Evolutionary conservation across 306 rosid genomes (phyloP).

Genomic region (Morella rubra): DNA sequence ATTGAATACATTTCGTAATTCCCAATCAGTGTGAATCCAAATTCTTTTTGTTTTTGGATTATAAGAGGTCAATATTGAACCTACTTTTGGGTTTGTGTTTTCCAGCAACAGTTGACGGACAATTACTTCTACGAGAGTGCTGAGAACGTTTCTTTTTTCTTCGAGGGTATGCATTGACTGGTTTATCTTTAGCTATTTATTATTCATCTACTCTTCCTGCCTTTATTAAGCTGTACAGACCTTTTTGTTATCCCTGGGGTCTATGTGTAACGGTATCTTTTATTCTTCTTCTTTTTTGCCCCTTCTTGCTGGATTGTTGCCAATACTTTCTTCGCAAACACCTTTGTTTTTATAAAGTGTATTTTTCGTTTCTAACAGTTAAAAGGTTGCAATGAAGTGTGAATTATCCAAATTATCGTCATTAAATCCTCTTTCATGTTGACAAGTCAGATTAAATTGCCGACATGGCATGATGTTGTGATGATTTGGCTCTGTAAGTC

Average conservation of each 20-base stretch:
- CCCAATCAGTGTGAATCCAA: neutral
- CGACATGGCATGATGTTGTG: too few relatives aligned
- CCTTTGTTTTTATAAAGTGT: too few relatives aligned
- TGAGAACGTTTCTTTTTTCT: constrained; percentile 42
- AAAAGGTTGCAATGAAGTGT: too few relatives aligned
- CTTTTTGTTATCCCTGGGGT: neutral
- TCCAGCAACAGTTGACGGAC: constrained; percentile 38
- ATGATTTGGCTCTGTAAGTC: too few relatives aligned
- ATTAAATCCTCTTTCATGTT: too few relatives aligned
- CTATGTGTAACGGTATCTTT: neutral
- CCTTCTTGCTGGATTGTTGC: too few relatives aligned
- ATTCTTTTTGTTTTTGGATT: neutral
- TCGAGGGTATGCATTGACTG: constrained; percentile 59
- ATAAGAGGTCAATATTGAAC: neutral
- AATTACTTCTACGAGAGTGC: constrained; percentile 60
- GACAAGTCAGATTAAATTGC: too few relatives aligned
- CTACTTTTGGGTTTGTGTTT: too few relatives aligned
- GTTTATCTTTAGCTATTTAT: constrained; percentile 7
- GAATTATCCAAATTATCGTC: too few relatives aligned
- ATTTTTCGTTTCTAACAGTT: too few relatives aligned
- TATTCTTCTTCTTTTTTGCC: too few relatives aligned
- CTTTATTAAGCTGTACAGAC: neutral
- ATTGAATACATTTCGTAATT: neutral
- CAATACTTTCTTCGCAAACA: too few relatives aligned
- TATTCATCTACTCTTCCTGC: neutral